A percentile compares a stretch with the other conserved stretches of the same genome.
phyloP scores from a whole-genome alignment of 1,284 basidiomycete genomes.

The Sanghuangporus weigelae region DNA sequence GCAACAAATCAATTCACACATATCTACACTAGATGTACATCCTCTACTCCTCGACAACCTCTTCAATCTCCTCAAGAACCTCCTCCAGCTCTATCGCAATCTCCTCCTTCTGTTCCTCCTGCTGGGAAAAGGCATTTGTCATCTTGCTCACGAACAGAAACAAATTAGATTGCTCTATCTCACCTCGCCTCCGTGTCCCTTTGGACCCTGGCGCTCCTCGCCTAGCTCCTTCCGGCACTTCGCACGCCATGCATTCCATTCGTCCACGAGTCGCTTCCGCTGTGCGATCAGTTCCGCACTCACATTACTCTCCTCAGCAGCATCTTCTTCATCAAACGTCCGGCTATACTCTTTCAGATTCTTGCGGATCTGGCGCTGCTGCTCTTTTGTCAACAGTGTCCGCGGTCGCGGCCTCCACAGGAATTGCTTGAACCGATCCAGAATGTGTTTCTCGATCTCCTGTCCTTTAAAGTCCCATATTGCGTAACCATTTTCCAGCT shows the following conservation, averaged over 20 bases:
- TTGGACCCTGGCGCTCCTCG: constrained; percentile 38
- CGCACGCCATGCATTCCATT: constrained; percentile 96
- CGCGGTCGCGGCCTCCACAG: constrained; percentile 95
- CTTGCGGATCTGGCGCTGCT: constrained; percentile 84
- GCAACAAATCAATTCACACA: not conserved
- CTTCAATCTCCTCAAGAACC: constrained; percentile 85
- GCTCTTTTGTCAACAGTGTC: constrained; percentile 83
- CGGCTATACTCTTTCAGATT: constrained; percentile 92
- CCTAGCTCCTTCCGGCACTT: constrained; percentile 55
- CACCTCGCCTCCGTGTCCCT: constrained; percentile 30
- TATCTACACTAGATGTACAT: not conserved
- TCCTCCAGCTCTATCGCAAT: constrained; percentile 91
- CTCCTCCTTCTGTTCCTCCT: constrained; percentile 66
- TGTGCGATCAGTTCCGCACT: constrained; percentile 91
- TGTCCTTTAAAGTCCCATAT: constrained; percentile 98
- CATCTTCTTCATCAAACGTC: constrained; percentile 95
- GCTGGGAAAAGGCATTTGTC: constrained; percentile 24
- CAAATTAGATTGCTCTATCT: not conserved
- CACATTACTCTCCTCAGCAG: constrained; percentile 90
- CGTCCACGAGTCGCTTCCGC: constrained; percentile 89
- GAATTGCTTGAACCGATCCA: constrained; percentile 98
- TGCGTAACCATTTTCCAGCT: constrained; percentile 96
- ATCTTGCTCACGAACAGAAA: not conserved
- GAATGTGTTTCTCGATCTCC: constrained; percentile 83
- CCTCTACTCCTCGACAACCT: constrained; percentile 45